Percentiles rank a stretch among this genome's conserved stretches.
phyloP scores from a whole-genome alignment of 768 basidiomycete species.

The Glaciozyma antarctica region DNA sequence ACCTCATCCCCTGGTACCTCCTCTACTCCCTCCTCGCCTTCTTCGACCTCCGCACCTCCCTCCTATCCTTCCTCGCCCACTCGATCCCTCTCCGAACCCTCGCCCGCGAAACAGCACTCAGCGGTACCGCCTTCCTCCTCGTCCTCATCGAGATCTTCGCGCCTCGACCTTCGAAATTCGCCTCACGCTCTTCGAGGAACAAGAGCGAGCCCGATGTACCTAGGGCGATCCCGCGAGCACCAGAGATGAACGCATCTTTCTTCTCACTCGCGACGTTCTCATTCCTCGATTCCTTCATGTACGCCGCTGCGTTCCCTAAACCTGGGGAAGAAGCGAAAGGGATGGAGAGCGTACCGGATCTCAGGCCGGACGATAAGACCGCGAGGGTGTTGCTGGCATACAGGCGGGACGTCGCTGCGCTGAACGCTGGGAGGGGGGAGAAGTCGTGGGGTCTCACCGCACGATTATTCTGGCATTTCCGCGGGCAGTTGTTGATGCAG shows the following conservation, averaged over 20 bases:
- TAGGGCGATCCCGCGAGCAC: slow-evolving; percentile 10
- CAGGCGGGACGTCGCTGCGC: slow-evolving; percentile 16
- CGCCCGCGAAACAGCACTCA: slow-evolving; percentile 13
- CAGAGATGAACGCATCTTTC: slow-evolving; percentile 33
- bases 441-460: neutral
- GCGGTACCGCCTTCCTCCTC: slow-evolving; percentile 12
- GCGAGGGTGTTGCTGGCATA: slow-evolving; percentile 35
- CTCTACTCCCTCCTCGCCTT: slow-evolving; percentile 27
- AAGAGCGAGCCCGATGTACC: neutral
- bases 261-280: slow-evolving; percentile 31
- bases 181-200: slow-evolving; percentile 2
- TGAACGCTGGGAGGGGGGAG: neutral
- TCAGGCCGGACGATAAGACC: slow-evolving; percentile 36
- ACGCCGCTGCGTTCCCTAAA: slow-evolving; percentile 14
- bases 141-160: slow-evolving; percentile 30
- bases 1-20: slow-evolving; percentile 30
- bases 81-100: neutral
- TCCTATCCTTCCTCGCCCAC: slow-evolving; percentile 18
- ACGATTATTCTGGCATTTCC: slow-evolving; percentile 18
- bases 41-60: slow-evolving; percentile 30
- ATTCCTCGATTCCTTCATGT: slow-evolving; percentile 26
- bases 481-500: slow-evolving; percentile 9
- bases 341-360: slow-evolving; percentile 29
- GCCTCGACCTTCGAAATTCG: slow-evolving; percentile 15
- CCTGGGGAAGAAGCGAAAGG: slow-evolving; percentile 1